A percentile compares a stretch with the other conserved stretches of the same genome.
Conservation (phyloP, 2,329 filamentous ascomycete species). For the Trichoderma semiorbis region DNA sequence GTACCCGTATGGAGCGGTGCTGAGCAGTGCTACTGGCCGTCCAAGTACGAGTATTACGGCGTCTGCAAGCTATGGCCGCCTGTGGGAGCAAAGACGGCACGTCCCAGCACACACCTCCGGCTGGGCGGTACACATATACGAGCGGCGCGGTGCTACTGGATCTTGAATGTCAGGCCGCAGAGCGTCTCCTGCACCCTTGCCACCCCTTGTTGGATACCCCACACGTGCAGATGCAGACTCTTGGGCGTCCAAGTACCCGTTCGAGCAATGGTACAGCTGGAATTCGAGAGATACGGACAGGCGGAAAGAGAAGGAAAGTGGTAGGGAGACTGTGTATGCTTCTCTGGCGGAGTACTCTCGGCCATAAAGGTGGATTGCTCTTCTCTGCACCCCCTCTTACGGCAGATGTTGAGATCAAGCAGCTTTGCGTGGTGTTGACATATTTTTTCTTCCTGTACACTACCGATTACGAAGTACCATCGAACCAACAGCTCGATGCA, state of each 20-base stretch:
- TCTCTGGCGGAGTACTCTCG: background rate
- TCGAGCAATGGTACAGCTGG: background rate
- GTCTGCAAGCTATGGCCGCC: conserved; percentile 1
- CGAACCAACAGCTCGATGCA: background rate
- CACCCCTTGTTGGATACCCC: background rate
- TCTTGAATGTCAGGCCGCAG: conserved; percentile 1
- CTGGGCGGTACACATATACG: background rate
- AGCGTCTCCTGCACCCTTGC: conserved; percentile 7
- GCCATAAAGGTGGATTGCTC: background rate
- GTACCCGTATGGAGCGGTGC: background rate
- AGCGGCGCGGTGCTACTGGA: background rate
- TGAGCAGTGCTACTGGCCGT: background rate
- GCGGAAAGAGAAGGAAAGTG: background rate
- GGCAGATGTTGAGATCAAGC: background rate
- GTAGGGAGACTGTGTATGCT: background rate
- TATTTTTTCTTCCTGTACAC: background rate
- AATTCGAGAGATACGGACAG: background rate
- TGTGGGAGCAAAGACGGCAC: background rate
- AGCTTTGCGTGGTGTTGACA: background rate
- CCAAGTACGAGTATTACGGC: background rate
- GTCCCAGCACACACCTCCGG: conserved; percentile 3
- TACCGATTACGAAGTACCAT: background rate
- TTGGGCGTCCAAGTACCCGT: background rate
- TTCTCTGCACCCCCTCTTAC: background rate
- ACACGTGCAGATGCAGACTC: conserved; percentile 9